These are phyloP conservation scores for Pseudogymnoascus sp. DNA, from an alignment of 2,329 filamentous ascomycete genomes.

Conservation along the genomic window DNA sequence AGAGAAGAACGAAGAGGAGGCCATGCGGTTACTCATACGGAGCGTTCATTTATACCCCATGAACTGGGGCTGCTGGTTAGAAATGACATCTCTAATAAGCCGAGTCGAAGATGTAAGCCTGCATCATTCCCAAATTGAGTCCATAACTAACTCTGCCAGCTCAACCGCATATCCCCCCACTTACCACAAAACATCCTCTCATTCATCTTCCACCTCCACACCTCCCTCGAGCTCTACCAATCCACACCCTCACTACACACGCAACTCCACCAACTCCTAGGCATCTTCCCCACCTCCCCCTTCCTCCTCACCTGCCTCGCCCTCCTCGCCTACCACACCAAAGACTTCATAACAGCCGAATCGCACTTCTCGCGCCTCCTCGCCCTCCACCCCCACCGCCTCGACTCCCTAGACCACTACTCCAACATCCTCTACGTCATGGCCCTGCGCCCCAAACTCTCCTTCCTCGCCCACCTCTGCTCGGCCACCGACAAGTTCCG, in stretches of 20 bases:
- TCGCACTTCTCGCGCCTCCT: slow-evolving; percentile 69
- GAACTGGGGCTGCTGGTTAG: slow-evolving; percentile 97
- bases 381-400: slow-evolving; percentile 61
- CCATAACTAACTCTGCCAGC: slow-evolving; percentile 38
- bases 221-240: slow-evolving; percentile 86
- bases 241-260: slow-evolving; percentile 66
- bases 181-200: slow-evolving; percentile 87
- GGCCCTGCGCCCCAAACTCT: slow-evolving; percentile 75
- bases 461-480: slow-evolving; percentile 85
- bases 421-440: slow-evolving; percentile 97
- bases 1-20: slow-evolving; percentile 79
- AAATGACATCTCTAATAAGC: slow-evolving; percentile 72
- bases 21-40: slow-evolving; percentile 75
- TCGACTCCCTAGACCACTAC: slow-evolving; percentile 90
- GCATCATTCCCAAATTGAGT: not conserved
- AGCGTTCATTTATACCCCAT: slow-evolving; percentile 86
- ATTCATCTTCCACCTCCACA: slow-evolving; percentile 87
- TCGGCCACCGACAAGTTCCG: slow-evolving; percentile 90
- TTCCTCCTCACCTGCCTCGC: slow-evolving; percentile 88
- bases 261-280: slow-evolving; percentile 66
- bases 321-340: slow-evolving; percentile 81
- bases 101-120: slow-evolving; percentile 67
- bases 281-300: slow-evolving; percentile 77
- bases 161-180: slow-evolving; percentile 60
- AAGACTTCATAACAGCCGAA: slow-evolving; percentile 62